Base-by-base conservation (phyloP, 176 grass and related monocot genomes). In the Oryza glumipatula region DNA sequence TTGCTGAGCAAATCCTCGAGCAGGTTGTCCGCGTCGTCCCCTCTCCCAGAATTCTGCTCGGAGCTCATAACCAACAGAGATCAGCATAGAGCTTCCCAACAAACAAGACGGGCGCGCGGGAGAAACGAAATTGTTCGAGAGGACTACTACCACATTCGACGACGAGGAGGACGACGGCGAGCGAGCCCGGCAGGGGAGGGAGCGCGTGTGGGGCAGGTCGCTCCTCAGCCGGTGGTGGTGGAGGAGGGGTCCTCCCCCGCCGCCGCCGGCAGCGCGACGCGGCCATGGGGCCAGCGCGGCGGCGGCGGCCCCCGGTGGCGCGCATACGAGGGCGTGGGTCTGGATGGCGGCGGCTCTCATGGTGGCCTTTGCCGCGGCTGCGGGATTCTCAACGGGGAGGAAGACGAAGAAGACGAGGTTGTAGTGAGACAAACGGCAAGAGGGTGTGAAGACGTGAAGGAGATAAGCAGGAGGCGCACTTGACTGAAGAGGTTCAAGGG, bases 1-100 rank as follows among this genome's bases (percentile, higher is more conserved):
- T 99, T 90, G 36, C 91, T 83, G 46, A 99, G 88, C 91, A 99
- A 91, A 86, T 96, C 91, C 46, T 99, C 96, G 70, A 99, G 86
- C 88, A 95, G 45, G 77, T 94, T 92, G 61, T 95, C 96, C 45
- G 84, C 84, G 46, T 92, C 91, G 6, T 82, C 87, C 41, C 76
- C 87, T 46, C 84, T 46, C 38, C 80, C 85, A 8, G 83, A 83
- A 63, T 86, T 90, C 92, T 89, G n/a, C 78, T 32, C 2, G 24
- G 35, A 58, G 41, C 8, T 21, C 73, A 56, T 35, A 60, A 21
- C 11, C 80, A 75, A 14, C 36, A 28, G 26, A 24, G 45, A 44
- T 63, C 21, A 63, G 19, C 5, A 7, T 21, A 63, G 21, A 10
- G 21, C 4, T 21, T 35, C 3, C 14, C 14, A 73, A 6, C 1